phyloP scores from a whole-genome alignment of 805 yeast genomes.

The Clavispora asparagi region DNA sequence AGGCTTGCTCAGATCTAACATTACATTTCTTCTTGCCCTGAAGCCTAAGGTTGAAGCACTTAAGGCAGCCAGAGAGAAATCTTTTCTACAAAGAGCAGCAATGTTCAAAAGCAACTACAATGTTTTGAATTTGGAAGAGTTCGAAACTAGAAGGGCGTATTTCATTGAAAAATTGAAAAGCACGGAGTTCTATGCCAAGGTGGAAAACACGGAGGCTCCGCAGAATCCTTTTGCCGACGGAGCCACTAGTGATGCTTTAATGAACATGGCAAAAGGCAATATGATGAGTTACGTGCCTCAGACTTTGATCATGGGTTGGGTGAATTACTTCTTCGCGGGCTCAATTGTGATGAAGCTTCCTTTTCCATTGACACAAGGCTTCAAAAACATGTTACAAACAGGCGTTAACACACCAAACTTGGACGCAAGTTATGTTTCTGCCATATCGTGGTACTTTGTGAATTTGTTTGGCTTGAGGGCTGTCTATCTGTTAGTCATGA shows the following conservation, averaged over 20 bases:
- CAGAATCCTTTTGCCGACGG: slow-evolving; percentile 70
- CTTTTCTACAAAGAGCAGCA: slow-evolving; percentile 52
- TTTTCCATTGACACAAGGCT: slow-evolving; percentile 82
- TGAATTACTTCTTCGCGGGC: slow-evolving; percentile 87
- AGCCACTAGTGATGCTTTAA: slow-evolving; percentile 62
- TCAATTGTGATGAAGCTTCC: slow-evolving; percentile 78
- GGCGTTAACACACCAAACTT: slow-evolving; percentile 82
- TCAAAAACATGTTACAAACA: slow-evolving; percentile 87
- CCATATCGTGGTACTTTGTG: slow-evolving; percentile 94
- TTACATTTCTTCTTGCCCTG: slow-evolving; percentile 57
- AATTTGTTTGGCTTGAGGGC: slow-evolving; percentile 80
- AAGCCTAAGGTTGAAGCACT: slow-evolving; percentile 49
- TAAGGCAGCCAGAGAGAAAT: slow-evolving; percentile 47
- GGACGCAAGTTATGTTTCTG: slow-evolving; percentile 87
- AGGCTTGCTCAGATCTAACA: slow-evolving; percentile 70
- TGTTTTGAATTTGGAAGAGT: slow-evolving; percentile 48
- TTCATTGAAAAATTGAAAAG: slow-evolving; percentile 44
- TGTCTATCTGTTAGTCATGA: slow-evolving; percentile 65
- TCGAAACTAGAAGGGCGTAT: slow-evolving; percentile 46
- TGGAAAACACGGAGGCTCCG: slow-evolving; percentile 32
- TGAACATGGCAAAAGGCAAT: slow-evolving; percentile 75
- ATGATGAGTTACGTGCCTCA: slow-evolving; percentile 85
- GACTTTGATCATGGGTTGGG: slow-evolving; percentile 94
- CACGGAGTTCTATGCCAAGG: slow-evolving; percentile 53
- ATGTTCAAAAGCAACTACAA: slow-evolving; percentile 51